A percentile compares a stretch with the other conserved stretches of the same genome.
Evolutionary conservation across 1,139 yeast species (phyloP).

Genomic region (Lodderomyces margitis): DNA sequence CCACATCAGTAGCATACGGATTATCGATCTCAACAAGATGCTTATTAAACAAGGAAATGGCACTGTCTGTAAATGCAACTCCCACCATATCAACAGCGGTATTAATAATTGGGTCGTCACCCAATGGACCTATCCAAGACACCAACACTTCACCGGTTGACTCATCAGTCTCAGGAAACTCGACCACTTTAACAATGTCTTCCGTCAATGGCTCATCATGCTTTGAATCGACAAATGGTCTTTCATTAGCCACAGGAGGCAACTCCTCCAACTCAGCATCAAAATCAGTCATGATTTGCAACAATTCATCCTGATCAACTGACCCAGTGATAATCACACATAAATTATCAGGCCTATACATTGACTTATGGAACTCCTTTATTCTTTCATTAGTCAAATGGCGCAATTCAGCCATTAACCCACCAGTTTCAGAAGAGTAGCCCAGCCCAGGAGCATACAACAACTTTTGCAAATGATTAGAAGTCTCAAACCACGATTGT

Average conservation of each 20-base stretch:
- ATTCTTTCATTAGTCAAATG: slow-evolving; percentile 71
- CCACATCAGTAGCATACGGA: slow-evolving; percentile 76
- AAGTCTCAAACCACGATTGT: slow-evolving; percentile 73
- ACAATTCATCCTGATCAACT: slow-evolving; percentile 69
- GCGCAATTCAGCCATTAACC: slow-evolving; percentile 75
- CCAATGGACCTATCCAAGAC: slow-evolving; percentile 82
- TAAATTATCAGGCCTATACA: slow-evolving; percentile 82
- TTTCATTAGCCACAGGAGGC: slow-evolving; percentile 33
- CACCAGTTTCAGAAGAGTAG: slow-evolving; percentile 93
- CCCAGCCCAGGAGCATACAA: slow-evolving; percentile 55
- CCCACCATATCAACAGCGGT: slow-evolving; percentile 72
- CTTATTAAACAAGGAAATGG: slow-evolving; percentile 66
- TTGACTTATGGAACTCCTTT: slow-evolving; percentile 63
- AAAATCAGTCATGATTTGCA: slow-evolving; percentile 58
- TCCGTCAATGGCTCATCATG: slow-evolving; percentile 41
- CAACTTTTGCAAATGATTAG: slow-evolving; percentile 58
- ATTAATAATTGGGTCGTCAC: slow-evolving; percentile 49
- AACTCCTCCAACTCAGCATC: slow-evolving; percentile 54
- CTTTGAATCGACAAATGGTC: slow-evolving; percentile 86
- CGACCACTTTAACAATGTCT: slow-evolving; percentile 50
- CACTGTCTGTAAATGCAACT: slow-evolving; percentile 73
- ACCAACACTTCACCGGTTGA: slow-evolving; percentile 73
- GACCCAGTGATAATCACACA: slow-evolving; percentile 83
- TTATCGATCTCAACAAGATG: slow-evolving; percentile 76
- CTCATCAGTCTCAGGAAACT: slow-evolving; percentile 90